Evolutionary conservation across 768 basidiomycete species (phyloP).

Genomic region (Mycena olivaceomarginata): DNA sequence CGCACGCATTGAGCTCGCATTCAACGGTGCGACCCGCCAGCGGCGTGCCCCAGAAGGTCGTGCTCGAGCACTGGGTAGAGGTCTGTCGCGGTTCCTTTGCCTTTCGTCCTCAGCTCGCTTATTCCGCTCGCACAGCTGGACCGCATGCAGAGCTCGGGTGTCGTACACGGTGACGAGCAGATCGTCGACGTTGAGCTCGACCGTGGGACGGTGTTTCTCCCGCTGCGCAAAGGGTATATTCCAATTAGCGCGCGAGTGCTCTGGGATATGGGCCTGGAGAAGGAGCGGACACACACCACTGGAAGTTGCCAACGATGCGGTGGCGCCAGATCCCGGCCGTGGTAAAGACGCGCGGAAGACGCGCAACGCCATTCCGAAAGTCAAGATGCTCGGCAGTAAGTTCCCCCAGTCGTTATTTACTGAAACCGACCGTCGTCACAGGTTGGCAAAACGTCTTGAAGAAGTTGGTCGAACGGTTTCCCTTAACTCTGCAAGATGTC

Average conservation of each 20-base stretch:
- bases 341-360: slow-evolving; percentile 34
- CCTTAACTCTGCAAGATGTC: slow-evolving; percentile 63
- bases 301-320: background rate
- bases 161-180: slow-evolving; percentile 68
- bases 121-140: slow-evolving; percentile 60
- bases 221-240: slow-evolving; percentile 54
- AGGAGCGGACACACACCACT: slow-evolving; percentile 28
- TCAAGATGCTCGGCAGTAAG: slow-evolving; percentile 37
- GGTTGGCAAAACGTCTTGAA: slow-evolving; percentile 55
- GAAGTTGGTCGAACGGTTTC: slow-evolving; percentile 59
- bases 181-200: slow-evolving; percentile 73
- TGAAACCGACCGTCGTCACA: slow-evolving; percentile 13
- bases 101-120: background rate
- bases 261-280: slow-evolving; percentile 58
- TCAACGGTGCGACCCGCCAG: slow-evolving; percentile 53
- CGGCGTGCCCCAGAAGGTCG: slow-evolving; percentile 56
- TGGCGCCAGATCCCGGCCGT: background rate
- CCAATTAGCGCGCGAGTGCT: slow-evolving; percentile 58
- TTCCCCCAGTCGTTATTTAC: background rate
- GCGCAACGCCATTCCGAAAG: slow-evolving; percentile 36
- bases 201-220: slow-evolving; percentile 63
- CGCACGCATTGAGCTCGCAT: slow-evolving; percentile 67
- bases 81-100: slow-evolving; percentile 52
- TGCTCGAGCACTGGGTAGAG: slow-evolving; percentile 75
- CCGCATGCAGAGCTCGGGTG: slow-evolving; percentile 54